Evolutionary conservation across 1,284 basidiomycete genomes (phyloP).

Genomic region (Ustilago shanxiensis): DNA sequence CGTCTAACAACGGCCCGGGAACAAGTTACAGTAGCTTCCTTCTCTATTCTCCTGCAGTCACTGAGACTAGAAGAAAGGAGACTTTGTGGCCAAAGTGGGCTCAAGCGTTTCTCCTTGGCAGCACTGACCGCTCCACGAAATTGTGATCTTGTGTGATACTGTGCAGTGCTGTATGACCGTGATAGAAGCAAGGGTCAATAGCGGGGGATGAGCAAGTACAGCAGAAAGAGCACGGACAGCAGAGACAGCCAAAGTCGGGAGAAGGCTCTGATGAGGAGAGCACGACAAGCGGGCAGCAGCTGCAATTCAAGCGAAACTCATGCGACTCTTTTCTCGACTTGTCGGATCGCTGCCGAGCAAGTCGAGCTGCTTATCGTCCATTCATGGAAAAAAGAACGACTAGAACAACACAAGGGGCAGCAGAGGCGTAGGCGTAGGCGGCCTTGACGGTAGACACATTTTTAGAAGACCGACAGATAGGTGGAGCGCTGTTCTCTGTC

Average conservation of each 20-base stretch:
- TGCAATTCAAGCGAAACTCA: constrained; percentile 12
- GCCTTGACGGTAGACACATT: constrained; percentile 2
- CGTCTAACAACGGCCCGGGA: not conserved
- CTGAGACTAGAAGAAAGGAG: not conserved
- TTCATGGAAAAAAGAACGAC: not conserved
- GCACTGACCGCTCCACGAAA: constrained; percentile 3
- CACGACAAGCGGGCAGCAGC: not conserved
- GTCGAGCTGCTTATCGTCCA: constrained; percentile 10
- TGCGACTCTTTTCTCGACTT: not conserved
- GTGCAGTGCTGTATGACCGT: too few species aligned
- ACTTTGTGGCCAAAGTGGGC: constrained; percentile 8
- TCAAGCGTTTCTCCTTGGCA: not conserved
- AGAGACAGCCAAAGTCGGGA: not conserved
- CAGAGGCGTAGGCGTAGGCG: not conserved
- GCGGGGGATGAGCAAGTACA: constrained; percentile 3
- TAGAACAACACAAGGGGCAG: not conserved
- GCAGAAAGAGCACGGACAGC: not conserved
- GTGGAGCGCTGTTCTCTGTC: not conserved
- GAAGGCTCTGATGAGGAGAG: constrained; percentile 2
- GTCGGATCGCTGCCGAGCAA: constrained; percentile 9
- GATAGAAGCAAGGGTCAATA: constrained; percentile 30
- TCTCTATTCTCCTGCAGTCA: not conserved
- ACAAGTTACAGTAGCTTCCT: not conserved
- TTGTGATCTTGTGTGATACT: not conserved
- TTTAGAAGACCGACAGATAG: constrained; percentile 18